A percentile compares a stretch with the other conserved stretches of the same genome.
phyloP scores from a whole-genome alignment of 352 stramenopile species.

The Globisporangium echinulatum region DNA sequence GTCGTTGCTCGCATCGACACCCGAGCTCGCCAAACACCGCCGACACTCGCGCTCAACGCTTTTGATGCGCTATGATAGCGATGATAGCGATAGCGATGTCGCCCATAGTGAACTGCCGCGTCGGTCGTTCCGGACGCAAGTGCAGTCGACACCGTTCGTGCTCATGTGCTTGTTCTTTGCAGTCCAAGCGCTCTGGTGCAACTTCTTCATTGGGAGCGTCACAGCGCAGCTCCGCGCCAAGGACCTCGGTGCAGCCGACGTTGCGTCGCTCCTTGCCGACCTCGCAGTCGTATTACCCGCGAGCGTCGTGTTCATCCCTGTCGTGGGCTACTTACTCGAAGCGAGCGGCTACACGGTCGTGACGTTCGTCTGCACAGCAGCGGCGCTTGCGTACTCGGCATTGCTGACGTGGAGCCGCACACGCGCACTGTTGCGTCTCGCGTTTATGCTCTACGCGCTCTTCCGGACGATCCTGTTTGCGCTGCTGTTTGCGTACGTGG shows the following conservation, averaged over 20 bases:
- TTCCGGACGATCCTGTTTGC: slow-evolving; percentile 83
- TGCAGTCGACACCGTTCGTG: slow-evolving; percentile 58
- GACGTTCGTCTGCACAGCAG: slow-evolving; percentile 34
- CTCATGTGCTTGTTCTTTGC: slow-evolving; percentile 71
- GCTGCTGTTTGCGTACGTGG: slow-evolving; percentile 77
- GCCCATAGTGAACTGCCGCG: slow-evolving; percentile 22
- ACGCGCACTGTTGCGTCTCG: slow-evolving; percentile 27
- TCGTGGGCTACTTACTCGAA: slow-evolving; percentile 72
- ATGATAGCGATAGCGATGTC: slow-evolving; percentile 7
- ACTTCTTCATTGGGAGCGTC: slow-evolving; percentile 79
- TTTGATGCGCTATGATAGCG: slow-evolving; percentile 18
- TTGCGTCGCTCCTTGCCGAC: slow-evolving; percentile 33
- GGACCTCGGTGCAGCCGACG: slow-evolving; percentile 21
- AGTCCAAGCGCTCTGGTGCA: slow-evolving; percentile 71
- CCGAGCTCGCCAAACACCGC: slow-evolving; percentile 36
- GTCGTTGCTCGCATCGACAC: slow-evolving; percentile 40
- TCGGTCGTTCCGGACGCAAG: slow-evolving; percentile 57
- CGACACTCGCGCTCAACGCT: slow-evolving; percentile 10
- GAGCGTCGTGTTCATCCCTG: slow-evolving; percentile 69
- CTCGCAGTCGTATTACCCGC: slow-evolving; percentile 58
- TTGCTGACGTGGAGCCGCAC: slow-evolving; percentile 32
- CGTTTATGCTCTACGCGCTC: slow-evolving; percentile 71
- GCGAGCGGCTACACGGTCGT: slow-evolving; percentile 56
- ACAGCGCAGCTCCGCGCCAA: slow-evolving; percentile 51
- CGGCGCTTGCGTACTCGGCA: slow-evolving; percentile 38